Percentiles rank a stretch among this genome's conserved stretches.
Evolutionary conservation across 2,329 filamentous ascomycete genomes (phyloP).

Genomic region (Thermothelomyces thermophilus): DNA sequence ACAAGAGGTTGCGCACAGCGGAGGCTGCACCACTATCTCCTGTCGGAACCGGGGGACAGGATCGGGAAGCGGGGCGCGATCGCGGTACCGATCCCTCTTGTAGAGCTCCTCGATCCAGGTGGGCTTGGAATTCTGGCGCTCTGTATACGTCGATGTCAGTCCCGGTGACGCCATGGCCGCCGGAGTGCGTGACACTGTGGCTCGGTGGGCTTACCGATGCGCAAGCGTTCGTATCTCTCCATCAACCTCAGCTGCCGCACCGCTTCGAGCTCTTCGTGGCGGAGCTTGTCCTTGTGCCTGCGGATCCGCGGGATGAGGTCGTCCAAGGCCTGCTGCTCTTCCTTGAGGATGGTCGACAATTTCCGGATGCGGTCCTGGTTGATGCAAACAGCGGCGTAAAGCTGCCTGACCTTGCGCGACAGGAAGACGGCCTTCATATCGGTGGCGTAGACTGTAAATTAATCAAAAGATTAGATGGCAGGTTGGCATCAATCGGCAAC

Average conservation of each 20-base stretch:
- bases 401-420: background rate
- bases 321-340: background rate
- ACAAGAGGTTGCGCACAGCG: no score
- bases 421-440: constrained; percentile 6
- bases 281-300: background rate
- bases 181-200: no score
- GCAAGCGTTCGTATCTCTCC: background rate
- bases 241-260: background rate
- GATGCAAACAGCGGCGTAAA: background rate
- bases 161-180: background rate
- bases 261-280: background rate
- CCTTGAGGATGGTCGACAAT: background rate
- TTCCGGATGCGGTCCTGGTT: constrained; percentile 3
- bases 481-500: background rate
- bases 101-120: background rate
- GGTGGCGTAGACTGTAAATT: background rate
- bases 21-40: no score
- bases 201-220: background rate
- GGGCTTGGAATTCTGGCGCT: background rate
- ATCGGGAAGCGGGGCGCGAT: background rate
- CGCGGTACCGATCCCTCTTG: background rate
- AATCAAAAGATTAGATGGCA: background rate
- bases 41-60: background rate
- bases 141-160: background rate
- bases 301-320: background rate